Percentiles rank a stretch among this genome's conserved stretches.
Evolutionary conservation across 2,329 filamentous ascomycete species (phyloP).

Genomic region (Penicillium italicum): DNA sequence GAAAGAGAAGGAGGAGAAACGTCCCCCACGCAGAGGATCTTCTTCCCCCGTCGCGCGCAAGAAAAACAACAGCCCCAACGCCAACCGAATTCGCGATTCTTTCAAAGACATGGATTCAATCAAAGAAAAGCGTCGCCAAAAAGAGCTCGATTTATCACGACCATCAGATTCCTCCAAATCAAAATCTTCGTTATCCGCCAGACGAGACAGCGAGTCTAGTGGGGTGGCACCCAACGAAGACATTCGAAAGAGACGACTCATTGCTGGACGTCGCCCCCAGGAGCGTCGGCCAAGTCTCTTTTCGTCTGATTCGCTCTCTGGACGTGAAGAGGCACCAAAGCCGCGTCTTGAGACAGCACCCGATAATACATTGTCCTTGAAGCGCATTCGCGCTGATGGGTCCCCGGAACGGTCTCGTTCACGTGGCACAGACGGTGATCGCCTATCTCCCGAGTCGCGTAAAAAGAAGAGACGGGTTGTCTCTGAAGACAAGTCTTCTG

Average conservation of each 20-base stretch:
- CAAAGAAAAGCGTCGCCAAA: constrained; percentile 33
- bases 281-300: constrained; percentile 39
- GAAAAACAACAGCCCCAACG: constrained; percentile 33
- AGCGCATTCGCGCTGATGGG: constrained; percentile 41
- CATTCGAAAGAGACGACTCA: constrained; percentile 38
- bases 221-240: constrained; percentile 33
- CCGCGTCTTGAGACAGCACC: constrained; percentile 28
- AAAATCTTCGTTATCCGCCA: constrained; percentile 25
- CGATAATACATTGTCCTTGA: constrained; percentile 30
- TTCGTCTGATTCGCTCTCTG: constrained; percentile 41
- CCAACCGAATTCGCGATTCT: constrained; percentile 17
- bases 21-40: constrained; percentile 34
- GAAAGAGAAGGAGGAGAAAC: constrained; percentile 39
- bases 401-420: constrained; percentile 42
- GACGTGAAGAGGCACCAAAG: constrained; percentile 37
- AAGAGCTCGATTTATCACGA: constrained; percentile 37
- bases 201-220: constrained; percentile 33
- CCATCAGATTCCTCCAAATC: constrained; percentile 24
- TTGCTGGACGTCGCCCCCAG: constrained; percentile 41
- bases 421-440: constrained; percentile 32
- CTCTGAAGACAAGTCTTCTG: constrained; percentile 37
- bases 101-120: constrained; percentile 14
- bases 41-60: constrained; percentile 39
- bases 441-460: constrained; percentile 32
- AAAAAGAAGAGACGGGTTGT: constrained; percentile 45